A percentile compares a stretch with the other conserved stretches of the same genome.
phyloP scores from a whole-genome alignment of 2,329 filamentous ascomycete species.

The Colletotrichum incanum region DNA sequence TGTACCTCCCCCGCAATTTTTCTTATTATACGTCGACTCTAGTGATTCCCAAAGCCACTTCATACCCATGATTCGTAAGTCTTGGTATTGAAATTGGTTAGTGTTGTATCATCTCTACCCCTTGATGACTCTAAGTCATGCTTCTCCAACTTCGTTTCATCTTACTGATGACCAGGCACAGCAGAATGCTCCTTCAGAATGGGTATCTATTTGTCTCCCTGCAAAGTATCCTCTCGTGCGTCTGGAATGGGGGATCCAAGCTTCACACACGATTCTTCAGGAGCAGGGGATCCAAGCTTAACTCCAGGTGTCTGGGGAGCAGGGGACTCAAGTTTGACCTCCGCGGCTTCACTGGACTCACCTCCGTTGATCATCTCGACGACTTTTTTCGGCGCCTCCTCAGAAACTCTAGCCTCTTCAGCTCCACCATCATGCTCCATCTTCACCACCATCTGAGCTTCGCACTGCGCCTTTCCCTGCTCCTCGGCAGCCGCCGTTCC shows the following conservation, averaged over 20 bases:
- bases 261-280: not conserved
- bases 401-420: too few relatives aligned
- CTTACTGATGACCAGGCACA: not conserved
- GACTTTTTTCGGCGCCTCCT: not conserved
- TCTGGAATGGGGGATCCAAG: constrained; percentile 14
- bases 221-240: not conserved
- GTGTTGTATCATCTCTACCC: not conserved
- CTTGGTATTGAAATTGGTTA: not conserved
- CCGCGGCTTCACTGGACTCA: not conserved
- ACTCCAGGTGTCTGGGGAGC: not conserved
- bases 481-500: not conserved
- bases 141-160: not conserved
- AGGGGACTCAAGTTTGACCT: constrained; percentile 18
- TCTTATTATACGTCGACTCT: not conserved
- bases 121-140: not conserved
- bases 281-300: constrained; percentile 22
- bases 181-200: not conserved
- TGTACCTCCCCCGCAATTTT: too few relatives aligned
- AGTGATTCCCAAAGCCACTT: not conserved
- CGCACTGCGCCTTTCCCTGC: not conserved
- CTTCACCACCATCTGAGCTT: not conserved
- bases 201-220: not conserved
- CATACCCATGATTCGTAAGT: constrained; percentile 25
- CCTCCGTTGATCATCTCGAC: not conserved
- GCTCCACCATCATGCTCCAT: not conserved